These are phyloP conservation scores for Lachnellula willkommii DNA, from an alignment of 2,329 filamentous ascomycete species.

Conservation along the genomic window DNA sequence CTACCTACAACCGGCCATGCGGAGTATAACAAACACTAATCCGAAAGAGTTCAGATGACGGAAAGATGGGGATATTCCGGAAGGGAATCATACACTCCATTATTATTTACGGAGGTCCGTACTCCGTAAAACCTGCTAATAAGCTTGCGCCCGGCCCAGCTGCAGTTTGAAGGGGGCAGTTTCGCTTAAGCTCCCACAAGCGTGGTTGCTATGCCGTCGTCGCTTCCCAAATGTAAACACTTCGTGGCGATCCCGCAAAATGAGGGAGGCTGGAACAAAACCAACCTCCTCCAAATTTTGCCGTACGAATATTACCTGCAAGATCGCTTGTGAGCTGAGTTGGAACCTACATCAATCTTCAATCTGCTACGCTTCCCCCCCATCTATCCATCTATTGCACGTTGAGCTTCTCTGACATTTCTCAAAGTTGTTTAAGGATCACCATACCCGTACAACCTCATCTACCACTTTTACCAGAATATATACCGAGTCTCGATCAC, in stretches of 20 bases:
- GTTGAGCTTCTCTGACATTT: neutral
- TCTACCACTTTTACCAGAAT: neutral
- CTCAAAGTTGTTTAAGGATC: neutral
- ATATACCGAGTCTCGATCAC: neutral
- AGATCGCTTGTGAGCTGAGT: neutral
- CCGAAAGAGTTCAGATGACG: neutral
- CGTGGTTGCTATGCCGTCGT: neutral
- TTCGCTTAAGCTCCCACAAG: neutral
- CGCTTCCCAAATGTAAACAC: neutral
- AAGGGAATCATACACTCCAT: neutral
- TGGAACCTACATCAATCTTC: conserved; percentile 1
- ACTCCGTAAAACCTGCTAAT: neutral
- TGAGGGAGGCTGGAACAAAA: neutral
- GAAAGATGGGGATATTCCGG: neutral
- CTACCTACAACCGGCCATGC: no score
- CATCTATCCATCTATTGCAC: neutral
- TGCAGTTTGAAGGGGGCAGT: neutral
- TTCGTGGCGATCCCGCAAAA: neutral
- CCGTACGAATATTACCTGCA: neutral
- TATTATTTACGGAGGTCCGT: no score
- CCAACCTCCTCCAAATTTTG: neutral
- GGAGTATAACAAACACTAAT: neutral
- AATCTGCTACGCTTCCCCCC: conserved; percentile 2
- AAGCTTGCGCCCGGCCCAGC: neutral
- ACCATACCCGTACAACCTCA: neutral